Percentiles rank a stretch among this genome's conserved stretches.
Conservation (phyloP, 2,329 filamentous ascomycete species). For the Claviceps sp. region DNA sequence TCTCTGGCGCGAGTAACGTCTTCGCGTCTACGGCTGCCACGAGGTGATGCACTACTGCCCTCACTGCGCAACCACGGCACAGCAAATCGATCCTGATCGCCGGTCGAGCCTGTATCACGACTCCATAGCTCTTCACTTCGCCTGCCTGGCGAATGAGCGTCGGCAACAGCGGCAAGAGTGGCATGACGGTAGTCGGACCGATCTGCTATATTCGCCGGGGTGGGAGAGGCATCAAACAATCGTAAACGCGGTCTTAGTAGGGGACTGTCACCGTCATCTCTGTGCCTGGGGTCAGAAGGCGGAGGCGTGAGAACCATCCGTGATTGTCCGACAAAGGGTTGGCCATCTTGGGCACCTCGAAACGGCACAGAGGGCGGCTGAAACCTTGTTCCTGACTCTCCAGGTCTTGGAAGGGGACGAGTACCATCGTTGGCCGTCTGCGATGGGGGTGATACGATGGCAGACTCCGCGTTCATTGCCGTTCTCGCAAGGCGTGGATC, state of each 20-base stretch:
- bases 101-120: neutral
- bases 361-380: neutral
- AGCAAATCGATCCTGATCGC: neutral
- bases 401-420: neutral
- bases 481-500: neutral
- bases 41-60: neutral
- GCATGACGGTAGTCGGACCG: neutral
- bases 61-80: neutral
- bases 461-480: neutral
- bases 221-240: neutral
- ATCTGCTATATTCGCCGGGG: neutral
- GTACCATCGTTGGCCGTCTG: neutral
- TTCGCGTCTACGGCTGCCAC: neutral
- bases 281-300: constrained; percentile 4
- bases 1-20: neutral
- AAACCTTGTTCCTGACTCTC: neutral
- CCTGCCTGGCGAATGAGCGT: neutral
- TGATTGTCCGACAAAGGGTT: neutral
- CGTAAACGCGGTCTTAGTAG: neutral
- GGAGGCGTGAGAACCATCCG: constrained; percentile 4
- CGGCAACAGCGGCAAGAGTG: neutral
- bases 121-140: neutral
- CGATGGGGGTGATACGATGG: neutral
- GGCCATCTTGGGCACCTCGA: neutral
- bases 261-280: neutral